Conservation (phyloP, 352 stramenopile genomes). For the Globisporangium acanthophoron region DNA sequence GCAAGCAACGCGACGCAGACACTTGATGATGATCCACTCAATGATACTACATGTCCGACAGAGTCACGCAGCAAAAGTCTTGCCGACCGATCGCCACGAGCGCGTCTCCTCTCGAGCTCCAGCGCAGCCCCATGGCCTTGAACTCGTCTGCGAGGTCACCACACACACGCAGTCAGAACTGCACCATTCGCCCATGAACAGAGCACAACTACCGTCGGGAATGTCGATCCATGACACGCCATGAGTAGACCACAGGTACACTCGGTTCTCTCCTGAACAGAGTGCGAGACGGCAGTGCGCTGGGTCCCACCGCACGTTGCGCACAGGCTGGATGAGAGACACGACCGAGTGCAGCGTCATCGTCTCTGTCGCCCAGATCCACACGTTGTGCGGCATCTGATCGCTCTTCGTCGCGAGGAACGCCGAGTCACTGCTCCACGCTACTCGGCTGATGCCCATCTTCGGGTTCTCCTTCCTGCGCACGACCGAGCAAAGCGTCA, state of each 20-base stretch:
- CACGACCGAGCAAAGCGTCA: slow-evolving; percentile 1
- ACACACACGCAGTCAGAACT: background rate
- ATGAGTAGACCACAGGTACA: slow-evolving; percentile 63
- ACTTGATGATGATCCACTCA: background rate
- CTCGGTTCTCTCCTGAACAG: slow-evolving; percentile 47
- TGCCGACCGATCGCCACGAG: slow-evolving; percentile 53
- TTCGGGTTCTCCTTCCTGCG: slow-evolving; percentile 63
- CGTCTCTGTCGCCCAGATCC: slow-evolving; percentile 76
- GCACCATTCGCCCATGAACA: background rate
- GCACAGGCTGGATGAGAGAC: slow-evolving; percentile 56
- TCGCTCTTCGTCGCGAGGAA: slow-evolving; percentile 78
- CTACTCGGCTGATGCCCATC: slow-evolving; percentile 57
- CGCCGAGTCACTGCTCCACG: slow-evolving; percentile 63
- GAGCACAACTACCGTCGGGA: slow-evolving; percentile 21
- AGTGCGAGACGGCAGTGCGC: slow-evolving; percentile 43
- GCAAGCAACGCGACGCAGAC: background rate
- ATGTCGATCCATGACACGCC: slow-evolving; percentile 75
- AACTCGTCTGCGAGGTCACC: slow-evolving; percentile 38
- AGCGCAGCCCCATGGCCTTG: slow-evolving; percentile 61
- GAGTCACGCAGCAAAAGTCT: slow-evolving; percentile 57
- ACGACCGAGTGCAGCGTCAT: slow-evolving; percentile 64
- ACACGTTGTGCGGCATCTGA: slow-evolving; percentile 80
- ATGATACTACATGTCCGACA: background rate
- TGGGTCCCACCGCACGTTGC: slow-evolving; percentile 62
- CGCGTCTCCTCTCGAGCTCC: slow-evolving; percentile 43